Evolutionary conservation across 306 rosid genomes (phyloP), one percentile per base, ranked within the genome.

Genomic region (Vigna reflexopilosa): DNA sequence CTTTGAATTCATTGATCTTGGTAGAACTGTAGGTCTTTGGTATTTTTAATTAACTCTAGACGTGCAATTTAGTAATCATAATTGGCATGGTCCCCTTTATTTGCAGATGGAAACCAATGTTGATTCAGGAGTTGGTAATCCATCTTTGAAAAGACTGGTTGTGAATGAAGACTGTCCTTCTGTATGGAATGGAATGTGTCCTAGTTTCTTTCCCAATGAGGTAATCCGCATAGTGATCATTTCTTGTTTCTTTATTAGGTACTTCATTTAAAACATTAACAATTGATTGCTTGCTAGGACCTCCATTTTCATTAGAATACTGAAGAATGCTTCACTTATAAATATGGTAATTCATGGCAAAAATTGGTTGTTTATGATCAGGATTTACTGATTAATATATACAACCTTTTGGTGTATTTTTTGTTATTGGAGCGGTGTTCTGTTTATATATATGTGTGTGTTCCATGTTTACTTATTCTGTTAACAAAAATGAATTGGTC

Each of bases 21-120:
- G 40, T 48, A 67, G 32, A 65, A 34, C 24, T 9, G 36, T 51
- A 26, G 4, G 68, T n/a, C 16, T 51, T 51, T 70, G 22, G 54
- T 65, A 26, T 55, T 12, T 30, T 64, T 48, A 9, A 62, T 52
- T 69, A 59, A 6, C 68, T 30, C 38, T 34, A 28, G 48, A 44
- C 30, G 28, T 69, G 11, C 54, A 68, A 67, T 54, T 12, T 12
- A 20, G 51, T 34, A 30, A 19, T 78, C 67, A 28, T 83, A 52
- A 54, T 62, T 68, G 52, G 57, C 12, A 72, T 77, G 40, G 15
- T 56, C 47, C 71, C 47, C 66, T 85, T 38, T 62, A 36, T 72
- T 66, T 83, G 85, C 92, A 95, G 99, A 85, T 89, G 81, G 96
- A 87, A 86, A 87, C 68, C 85, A 63, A 82, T 79, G 59, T 73